Conservation (phyloP, 805 yeast genomes). For the Kazachstania viticola region DNA sequence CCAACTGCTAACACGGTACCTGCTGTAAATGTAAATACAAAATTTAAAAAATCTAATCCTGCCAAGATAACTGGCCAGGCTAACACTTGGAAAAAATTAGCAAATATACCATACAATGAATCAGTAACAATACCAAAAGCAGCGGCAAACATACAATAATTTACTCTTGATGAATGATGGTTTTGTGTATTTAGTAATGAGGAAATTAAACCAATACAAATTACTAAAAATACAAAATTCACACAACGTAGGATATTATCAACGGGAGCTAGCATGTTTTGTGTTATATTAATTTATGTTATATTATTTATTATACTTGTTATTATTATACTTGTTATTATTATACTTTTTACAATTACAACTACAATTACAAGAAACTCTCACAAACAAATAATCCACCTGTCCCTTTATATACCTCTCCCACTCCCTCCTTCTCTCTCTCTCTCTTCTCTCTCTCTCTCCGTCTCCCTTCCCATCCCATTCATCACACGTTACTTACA, state of each 20-base stretch:
- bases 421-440: too few species aligned
- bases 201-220: constrained; percentile 79
- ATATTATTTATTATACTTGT: background rate
- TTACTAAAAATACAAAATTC: constrained; percentile 64
- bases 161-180: constrained; percentile 55
- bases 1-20: constrained; percentile 90
- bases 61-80: constrained; percentile 80
- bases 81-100: constrained; percentile 56
- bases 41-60: constrained; percentile 71
- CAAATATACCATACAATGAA: constrained; percentile 62
- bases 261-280: constrained; percentile 49
- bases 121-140: constrained; percentile 77
- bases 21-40: constrained; percentile 85
- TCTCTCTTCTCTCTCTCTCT: too few species aligned
- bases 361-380: too few species aligned
- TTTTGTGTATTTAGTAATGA: constrained; percentile 59
- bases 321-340: too few species aligned
- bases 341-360: too few species aligned
- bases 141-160: constrained; percentile 77
- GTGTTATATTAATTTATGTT: background rate
- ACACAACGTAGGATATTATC: constrained; percentile 63
- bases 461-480: too few species aligned
- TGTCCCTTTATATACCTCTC: background rate
- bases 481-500: too few species aligned
- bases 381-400: too few species aligned